phyloP scores from a whole-genome alignment of 768 basidiomycete genomes.

The Gymnopilus junonius region DNA sequence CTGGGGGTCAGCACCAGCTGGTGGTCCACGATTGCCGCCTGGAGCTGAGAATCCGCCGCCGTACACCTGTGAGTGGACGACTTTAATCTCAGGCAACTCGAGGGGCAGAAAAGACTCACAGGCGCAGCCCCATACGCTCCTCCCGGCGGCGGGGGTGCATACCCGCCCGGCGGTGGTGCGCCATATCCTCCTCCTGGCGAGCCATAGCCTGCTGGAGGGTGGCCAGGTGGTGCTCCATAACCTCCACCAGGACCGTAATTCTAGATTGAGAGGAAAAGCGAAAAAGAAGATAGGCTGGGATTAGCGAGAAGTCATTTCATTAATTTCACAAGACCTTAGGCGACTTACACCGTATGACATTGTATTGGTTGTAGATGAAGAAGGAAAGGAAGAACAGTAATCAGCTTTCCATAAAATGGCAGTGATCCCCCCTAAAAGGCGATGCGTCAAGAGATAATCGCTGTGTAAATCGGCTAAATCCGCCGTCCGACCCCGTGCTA shows the following conservation, averaged over 20 bases:
- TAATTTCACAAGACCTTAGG: background rate
- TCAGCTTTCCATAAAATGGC: background rate
- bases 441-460: conserved; percentile 10
- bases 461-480: background rate
- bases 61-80: conserved; percentile 31
- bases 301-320: background rate
- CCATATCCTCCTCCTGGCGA: conserved; percentile 18
- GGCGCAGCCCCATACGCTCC: conserved; percentile 29
- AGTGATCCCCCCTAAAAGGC: conserved; percentile 11
- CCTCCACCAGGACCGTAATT: conserved; percentile 16
- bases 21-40: conserved; percentile 45
- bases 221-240: conserved; percentile 18
- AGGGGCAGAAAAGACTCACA: conserved; percentile 3
- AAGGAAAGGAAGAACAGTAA: conserved; percentile 1
- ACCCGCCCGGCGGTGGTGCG: conserved; percentile 32
- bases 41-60: conserved; percentile 43
- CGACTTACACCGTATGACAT: conserved; percentile 25
- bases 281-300: background rate
- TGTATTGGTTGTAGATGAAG: conserved; percentile 6
- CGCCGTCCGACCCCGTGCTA: background rate
- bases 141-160: conserved; percentile 28
- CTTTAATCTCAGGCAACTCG: background rate
- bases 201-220: conserved; percentile 25
- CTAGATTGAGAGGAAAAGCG: conserved; percentile 2
- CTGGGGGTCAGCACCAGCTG: conserved; percentile 78